These are phyloP conservation scores for Dioscorea dumetorum DNA, from an alignment of 106 monocot genomes.

Conservation along the genomic window DNA sequence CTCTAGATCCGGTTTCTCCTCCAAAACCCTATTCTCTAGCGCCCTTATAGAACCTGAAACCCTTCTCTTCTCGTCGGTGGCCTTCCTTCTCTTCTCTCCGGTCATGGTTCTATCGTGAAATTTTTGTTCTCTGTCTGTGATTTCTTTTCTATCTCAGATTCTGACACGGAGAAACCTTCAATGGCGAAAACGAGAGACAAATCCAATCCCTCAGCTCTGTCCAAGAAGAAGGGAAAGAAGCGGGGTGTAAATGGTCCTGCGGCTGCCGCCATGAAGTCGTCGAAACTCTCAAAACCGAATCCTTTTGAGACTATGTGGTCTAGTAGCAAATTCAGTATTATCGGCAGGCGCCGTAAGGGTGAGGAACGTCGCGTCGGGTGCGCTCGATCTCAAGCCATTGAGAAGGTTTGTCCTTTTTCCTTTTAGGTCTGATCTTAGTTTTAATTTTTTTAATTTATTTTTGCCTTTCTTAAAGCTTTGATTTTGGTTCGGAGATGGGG, in stretches of 20 bases:
- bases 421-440: background rate
- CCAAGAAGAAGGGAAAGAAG: background rate
- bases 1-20: no score
- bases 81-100: no score
- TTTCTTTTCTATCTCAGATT: background rate
- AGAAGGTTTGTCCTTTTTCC: constrained; percentile 42
- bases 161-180: background rate
- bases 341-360: constrained; percentile 72
- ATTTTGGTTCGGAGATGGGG: background rate
- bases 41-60: no score
- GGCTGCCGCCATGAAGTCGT: constrained; percentile 20
- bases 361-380: constrained; percentile 57
- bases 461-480: background rate
- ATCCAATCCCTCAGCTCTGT: background rate
- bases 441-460: no score
- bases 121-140: no score
- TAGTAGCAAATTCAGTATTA: constrained; percentile 61
- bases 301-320: constrained; percentile 89
- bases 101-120: no score
- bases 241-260: constrained; percentile 40
- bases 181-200: constrained; percentile 42
- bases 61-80: no score
- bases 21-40: no score
- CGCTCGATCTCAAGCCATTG: constrained; percentile 53
- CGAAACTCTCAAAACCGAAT: constrained; percentile 38